Evolutionary conservation across 2,329 filamentous ascomycete species (phyloP).

Genomic region (Podosphaera xanthii): DNA sequence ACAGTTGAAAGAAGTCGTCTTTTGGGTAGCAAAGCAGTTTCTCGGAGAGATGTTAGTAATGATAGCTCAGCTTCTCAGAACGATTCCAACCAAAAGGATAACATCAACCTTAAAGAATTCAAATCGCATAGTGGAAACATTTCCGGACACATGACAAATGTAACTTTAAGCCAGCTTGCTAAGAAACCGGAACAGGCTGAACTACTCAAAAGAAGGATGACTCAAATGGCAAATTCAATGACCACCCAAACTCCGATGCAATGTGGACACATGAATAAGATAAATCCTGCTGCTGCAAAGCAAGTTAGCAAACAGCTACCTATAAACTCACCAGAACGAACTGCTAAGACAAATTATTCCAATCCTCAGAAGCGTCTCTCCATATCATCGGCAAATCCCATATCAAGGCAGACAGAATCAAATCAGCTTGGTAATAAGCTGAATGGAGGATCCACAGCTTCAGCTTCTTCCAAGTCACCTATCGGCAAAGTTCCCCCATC

Average conservation of each 20-base stretch:
- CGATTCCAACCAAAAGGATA: conserved; percentile 14
- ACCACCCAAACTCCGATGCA: not conserved
- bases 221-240: not conserved
- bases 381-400: not conserved
- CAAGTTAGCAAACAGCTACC: not conserved
- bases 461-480: not conserved
- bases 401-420: not conserved
- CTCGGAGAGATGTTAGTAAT: conserved; percentile 18
- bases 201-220: not conserved
- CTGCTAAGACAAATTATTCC: no score
- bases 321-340: not conserved
- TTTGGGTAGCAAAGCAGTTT: conserved; percentile 19
- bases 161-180: not conserved
- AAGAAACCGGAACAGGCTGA: not conserved
- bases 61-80: conserved; percentile 12
- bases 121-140: not conserved
- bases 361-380: not conserved
- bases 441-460: not conserved
- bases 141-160: not conserved
- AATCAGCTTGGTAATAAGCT: not conserved
- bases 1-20: conserved; percentile 34
- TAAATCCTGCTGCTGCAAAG: not conserved
- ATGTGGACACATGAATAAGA: not conserved
- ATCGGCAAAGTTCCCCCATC: conserved; percentile 7
- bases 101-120: conserved; percentile 6